Evolutionary conservation across 257 asterid species (phyloP).

Genomic region (Gentiana dahurica): DNA sequence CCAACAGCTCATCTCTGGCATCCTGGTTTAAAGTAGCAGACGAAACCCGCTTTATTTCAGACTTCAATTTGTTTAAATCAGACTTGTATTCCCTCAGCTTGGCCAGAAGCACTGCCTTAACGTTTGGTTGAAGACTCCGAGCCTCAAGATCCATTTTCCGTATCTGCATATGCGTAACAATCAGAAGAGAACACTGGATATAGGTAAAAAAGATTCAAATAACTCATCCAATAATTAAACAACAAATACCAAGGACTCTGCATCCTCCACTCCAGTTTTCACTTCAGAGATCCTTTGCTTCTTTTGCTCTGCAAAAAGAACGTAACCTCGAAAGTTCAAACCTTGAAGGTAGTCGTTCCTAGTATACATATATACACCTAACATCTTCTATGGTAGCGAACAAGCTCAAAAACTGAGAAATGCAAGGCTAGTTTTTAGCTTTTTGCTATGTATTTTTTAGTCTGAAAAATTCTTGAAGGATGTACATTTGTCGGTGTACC

Average conservation of each 20-base stretch:
- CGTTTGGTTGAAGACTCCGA: slow-evolving; percentile 62
- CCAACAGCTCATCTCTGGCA: slow-evolving; percentile 77
- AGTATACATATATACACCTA: background rate
- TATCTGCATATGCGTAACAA: slow-evolving; percentile 32
- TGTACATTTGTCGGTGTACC: too few species aligned
- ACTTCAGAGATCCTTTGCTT: slow-evolving; percentile 64
- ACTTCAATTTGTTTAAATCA: slow-evolving; percentile 68
- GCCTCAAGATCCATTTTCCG: slow-evolving; percentile 88
- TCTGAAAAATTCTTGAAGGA: too few species aligned
- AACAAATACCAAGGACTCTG: slow-evolving; percentile 58
- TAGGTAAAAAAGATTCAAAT: background rate
- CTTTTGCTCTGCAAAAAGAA: slow-evolving; percentile 49
- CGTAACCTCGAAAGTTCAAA: too few species aligned
- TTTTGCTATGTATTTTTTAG: background rate
- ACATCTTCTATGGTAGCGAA: background rate
- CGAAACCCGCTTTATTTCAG: slow-evolving; percentile 45
- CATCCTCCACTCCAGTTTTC: slow-evolving; percentile 56
- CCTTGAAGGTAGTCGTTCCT: background rate
- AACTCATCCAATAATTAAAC: background rate
- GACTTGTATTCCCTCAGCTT: slow-evolving; percentile 79
- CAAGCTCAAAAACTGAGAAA: background rate
- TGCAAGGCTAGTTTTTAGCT: background rate
- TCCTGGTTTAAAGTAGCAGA: slow-evolving; percentile 52
- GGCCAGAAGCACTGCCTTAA: slow-evolving; percentile 69
- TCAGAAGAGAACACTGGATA: slow-evolving; percentile 4